Percentiles rank a stretch among this genome's conserved stretches.
Conservation (phyloP, 257 asterid genomes). For the Phtheirospermum japonicum region DNA sequence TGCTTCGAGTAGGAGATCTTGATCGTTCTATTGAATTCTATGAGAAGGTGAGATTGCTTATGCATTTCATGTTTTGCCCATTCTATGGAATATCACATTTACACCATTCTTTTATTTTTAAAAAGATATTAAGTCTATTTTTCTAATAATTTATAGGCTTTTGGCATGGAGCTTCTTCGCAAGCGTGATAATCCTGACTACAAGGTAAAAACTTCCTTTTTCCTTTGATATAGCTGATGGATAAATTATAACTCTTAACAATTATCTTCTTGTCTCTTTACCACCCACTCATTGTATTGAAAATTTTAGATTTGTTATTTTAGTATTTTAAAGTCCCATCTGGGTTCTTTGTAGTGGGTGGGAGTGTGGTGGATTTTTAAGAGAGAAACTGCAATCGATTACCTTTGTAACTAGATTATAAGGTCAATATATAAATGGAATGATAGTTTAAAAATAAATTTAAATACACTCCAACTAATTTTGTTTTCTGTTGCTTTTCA, state of each 20-base stretch:
- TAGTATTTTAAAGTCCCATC: constrained; percentile 5
- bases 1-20: constrained; percentile 99
- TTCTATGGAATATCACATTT: not conserved
- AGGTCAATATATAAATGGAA: not conserved
- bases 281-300: not conserved
- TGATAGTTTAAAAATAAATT: not conserved
- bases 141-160: constrained; percentile 50
- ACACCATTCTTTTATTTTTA: not conserved
- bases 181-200: constrained; percentile 95
- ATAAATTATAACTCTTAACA: constrained; percentile 3
- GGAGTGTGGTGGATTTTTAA: not conserved
- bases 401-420: not conserved
- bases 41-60: constrained; percentile 58
- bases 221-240: constrained; percentile 20
- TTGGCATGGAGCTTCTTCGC: constrained; percentile 96
- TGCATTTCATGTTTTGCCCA: constrained; percentile 12
- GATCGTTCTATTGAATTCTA: constrained; percentile 85
- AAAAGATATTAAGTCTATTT: not conserved
- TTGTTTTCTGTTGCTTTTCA: not conserved
- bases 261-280: constrained; percentile 1
- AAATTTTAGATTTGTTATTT: not conserved
- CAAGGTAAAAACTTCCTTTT: constrained; percentile 55
- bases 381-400: not conserved
- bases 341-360: not conserved
- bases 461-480: not conserved